Percentiles rank a stretch among this genome's conserved stretches.
phyloP scores from a whole-genome alignment of 805 yeast species.

The Helenozyma baotianmanensis region DNA sequence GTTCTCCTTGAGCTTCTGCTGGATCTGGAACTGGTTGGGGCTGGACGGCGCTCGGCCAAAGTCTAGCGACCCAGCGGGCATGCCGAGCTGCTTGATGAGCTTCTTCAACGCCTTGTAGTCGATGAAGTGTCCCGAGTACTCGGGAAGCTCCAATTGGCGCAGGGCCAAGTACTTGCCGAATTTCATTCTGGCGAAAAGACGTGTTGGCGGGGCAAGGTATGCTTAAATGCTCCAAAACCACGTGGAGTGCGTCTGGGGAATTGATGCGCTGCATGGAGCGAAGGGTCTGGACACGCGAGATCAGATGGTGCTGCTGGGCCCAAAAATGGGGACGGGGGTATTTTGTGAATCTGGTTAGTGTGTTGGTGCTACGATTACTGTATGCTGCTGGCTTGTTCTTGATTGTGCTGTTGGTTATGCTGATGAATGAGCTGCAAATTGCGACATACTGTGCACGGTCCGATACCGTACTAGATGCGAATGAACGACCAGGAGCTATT shows the following conservation, averaged over 20 bases:
- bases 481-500: no score
- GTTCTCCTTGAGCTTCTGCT: slow-evolving; percentile 67
- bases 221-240: not conserved
- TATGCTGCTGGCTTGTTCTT: no score
- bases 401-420: no score
- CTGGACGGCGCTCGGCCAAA: slow-evolving; percentile 13
- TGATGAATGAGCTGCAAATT: no score
- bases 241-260: slow-evolving; percentile 10
- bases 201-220: no score
- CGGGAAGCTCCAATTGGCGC: slow-evolving; percentile 91
- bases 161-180: slow-evolving; percentile 95
- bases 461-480: no score
- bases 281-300: no score
- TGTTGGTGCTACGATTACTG: no score
- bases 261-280: not conserved
- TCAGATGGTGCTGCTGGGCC: no score
- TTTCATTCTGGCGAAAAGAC: slow-evolving; percentile 45
- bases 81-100: slow-evolving; percentile 77
- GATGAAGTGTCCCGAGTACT: slow-evolving; percentile 88
- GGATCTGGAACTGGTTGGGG: slow-evolving; percentile 31
- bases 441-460: no score
- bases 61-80: slow-evolving; percentile 25
- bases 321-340: no score
- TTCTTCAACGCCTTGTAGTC: slow-evolving; percentile 92
- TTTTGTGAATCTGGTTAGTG: no score